A percentile compares a stretch with the other conserved stretches of the same genome.
Evolutionary conservation across 2,329 filamentous ascomycete species (phyloP).

Genomic region (Dactylellina leptospora): DNA sequence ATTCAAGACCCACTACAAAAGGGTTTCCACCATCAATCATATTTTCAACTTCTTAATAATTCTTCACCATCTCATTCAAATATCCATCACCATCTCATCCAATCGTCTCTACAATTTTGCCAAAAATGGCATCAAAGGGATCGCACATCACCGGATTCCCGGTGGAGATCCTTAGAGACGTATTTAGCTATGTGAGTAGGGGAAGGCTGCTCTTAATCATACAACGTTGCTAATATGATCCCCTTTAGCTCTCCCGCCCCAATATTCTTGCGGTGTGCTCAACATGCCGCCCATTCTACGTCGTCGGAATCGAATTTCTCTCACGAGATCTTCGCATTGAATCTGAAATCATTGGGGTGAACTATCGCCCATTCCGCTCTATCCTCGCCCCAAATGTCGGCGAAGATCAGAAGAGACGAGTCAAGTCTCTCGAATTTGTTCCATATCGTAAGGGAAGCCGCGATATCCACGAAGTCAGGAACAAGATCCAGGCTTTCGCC

Average conservation of each 20-base stretch:
- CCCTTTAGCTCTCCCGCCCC: neutral
- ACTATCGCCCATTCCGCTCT: constrained; percentile 2
- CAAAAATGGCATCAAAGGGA: no score
- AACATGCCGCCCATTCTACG: constrained; percentile 1
- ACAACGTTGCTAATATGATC: neutral
- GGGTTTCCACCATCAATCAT: no score
- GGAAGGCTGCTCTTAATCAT: no score
- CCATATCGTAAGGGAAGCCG: neutral
- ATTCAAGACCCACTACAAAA: no score
- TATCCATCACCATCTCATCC: no score
- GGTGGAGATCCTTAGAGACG: neutral
- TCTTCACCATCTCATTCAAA: no score
- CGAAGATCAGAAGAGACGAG: neutral
- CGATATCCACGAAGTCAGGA: no score
- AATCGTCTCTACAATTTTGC: no score
- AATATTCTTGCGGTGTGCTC: constrained; percentile 1
- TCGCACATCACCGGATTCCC: no score
- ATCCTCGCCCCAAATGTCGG: neutral
- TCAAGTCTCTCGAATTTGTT: neutral
- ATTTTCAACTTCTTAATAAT: no score
- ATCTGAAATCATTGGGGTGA: neutral
- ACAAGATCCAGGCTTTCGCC: no score
- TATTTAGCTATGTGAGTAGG: constrained; percentile 7
- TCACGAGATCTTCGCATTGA: neutral
- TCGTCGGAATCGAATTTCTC: neutral